Evolutionary conservation across 2,329 filamentous ascomycete genomes (phyloP), one percentile per base, ranked within the genome.

Genomic region (Fusarium dimerum): DNA sequence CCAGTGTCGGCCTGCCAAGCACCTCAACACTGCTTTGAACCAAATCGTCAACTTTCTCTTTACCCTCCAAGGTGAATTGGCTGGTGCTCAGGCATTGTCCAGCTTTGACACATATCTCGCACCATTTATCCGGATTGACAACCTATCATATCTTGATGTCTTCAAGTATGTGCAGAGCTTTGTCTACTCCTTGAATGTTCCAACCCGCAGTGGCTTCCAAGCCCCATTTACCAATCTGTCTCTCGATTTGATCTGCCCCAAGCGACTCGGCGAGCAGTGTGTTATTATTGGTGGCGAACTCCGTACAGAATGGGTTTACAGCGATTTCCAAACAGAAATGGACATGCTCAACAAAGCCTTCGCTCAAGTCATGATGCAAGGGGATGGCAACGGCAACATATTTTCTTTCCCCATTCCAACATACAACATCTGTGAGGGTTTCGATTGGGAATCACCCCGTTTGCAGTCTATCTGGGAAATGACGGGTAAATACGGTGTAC

Each of bases 31-130:
- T 2, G 62, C 61, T 2, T 57, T 64, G 12, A 63, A 64, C 15
- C 62, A 64, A 16, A 55, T 64, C 6, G 62, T 64, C 26, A 64
- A 64, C 29, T 64, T 64, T 18, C 54, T 64, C 1, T 64, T 64
- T 16, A 64, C 62, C 0, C 45, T 64, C 0, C 62, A 64, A 3
- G 62, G 62, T 0, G 62, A 64, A n/a, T 61, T 64, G 0, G 62
- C 62, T 0, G 62, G 62, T 0, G 62, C 62, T 0, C 62, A 64
- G 7, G 62, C 62, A 0, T 12, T 64, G 1, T 64, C 62, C 1
- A 64, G 59, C 20, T 64, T 64, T 12, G 62, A 64, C 7, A 64
- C 62, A 0, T 64, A 64, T 17, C 58, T 64, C 2, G 62, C 62
- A 0, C 62, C 61, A 0, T 64, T 64, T 3, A 50, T 64, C 2